These are phyloP conservation scores for Aureobasidium sp. DNA, from an alignment of 2,329 filamentous ascomycete species.

Conservation along the genomic window DNA sequence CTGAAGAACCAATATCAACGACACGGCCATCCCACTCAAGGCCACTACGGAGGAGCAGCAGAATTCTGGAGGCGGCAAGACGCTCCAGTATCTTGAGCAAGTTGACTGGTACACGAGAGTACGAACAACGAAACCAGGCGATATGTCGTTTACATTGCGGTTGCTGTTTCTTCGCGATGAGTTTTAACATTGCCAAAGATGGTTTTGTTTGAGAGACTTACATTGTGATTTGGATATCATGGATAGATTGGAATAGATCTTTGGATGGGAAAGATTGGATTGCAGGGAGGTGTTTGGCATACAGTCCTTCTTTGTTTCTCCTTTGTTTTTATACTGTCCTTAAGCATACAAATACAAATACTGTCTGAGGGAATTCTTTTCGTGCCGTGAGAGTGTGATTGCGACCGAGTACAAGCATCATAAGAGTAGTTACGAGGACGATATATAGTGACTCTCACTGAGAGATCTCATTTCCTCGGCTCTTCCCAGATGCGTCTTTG, in stretches of 20 bases:
- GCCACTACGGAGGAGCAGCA: background rate
- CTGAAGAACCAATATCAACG: background rate
- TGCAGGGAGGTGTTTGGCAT: background rate
- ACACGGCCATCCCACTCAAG: background rate
- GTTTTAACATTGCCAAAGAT: background rate
- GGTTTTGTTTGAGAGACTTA: background rate
- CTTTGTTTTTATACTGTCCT: background rate
- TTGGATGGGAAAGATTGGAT: background rate
- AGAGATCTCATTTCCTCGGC: too few relatives aligned
- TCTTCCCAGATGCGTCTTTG: too few relatives aligned
- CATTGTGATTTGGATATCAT: background rate
- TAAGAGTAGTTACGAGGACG: background rate
- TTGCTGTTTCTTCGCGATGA: background rate
- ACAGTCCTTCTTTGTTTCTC: background rate
- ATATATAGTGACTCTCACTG: too few relatives aligned
- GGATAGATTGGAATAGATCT: background rate
- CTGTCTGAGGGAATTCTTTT: background rate
- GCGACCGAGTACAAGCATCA: background rate
- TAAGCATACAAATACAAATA: background rate
- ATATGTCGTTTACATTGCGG: background rate
- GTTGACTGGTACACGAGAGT: too few relatives aligned
- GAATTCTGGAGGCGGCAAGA: background rate
- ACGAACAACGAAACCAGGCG: background rate
- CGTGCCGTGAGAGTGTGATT: background rate
- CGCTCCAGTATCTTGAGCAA: background rate